These are phyloP conservation scores for Caloboletus inedulis DNA, from an alignment of 1,284 basidiomycete genomes.

Conservation along the genomic window DNA sequence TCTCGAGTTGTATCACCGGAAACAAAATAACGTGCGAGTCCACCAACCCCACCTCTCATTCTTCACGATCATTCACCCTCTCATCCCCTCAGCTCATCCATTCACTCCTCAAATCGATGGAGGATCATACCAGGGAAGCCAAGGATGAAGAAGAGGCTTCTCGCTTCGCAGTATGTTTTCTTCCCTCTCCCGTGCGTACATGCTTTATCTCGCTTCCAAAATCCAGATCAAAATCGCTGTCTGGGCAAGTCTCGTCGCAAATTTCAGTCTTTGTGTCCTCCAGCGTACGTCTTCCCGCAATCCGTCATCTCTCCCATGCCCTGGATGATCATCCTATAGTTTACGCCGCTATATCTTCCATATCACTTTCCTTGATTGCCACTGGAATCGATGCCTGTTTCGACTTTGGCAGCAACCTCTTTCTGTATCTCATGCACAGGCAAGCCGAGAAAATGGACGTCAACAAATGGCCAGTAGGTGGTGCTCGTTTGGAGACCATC, in stretches of 20 bases:
- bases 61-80: slow-evolving; percentile 3
- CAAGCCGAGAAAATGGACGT: slow-evolving; percentile 71
- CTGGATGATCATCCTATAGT: slow-evolving; percentile 41
- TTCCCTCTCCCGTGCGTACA: slow-evolving; percentile 10
- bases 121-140: slow-evolving; percentile 77
- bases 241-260: slow-evolving; percentile 76
- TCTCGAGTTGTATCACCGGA: slow-evolving; percentile 71
- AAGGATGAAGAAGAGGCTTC: slow-evolving; percentile 59
- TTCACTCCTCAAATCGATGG: slow-evolving; percentile 85
- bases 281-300: slow-evolving; percentile 50
- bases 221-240: slow-evolving; percentile 85
- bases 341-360: slow-evolving; percentile 83
- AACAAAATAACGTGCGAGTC: slow-evolving; percentile 73
- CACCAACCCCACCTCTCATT: neutral
- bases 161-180: slow-evolving; percentile 56
- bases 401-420: slow-evolving; percentile 87
- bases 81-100: slow-evolving; percentile 61
- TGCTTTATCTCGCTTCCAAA: slow-evolving; percentile 5
- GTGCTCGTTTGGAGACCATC: slow-evolving; percentile 86
- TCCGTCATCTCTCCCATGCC: neutral
- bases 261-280: slow-evolving; percentile 66
- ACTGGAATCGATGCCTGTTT: slow-evolving; percentile 89
- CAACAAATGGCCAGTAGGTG: slow-evolving; percentile 91
- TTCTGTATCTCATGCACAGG: slow-evolving; percentile 80
- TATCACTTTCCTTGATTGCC: slow-evolving; percentile 86